Base-by-base conservation (phyloP, 352 stramenopile species). In the Globisporangium cylindrosporum region DNA sequence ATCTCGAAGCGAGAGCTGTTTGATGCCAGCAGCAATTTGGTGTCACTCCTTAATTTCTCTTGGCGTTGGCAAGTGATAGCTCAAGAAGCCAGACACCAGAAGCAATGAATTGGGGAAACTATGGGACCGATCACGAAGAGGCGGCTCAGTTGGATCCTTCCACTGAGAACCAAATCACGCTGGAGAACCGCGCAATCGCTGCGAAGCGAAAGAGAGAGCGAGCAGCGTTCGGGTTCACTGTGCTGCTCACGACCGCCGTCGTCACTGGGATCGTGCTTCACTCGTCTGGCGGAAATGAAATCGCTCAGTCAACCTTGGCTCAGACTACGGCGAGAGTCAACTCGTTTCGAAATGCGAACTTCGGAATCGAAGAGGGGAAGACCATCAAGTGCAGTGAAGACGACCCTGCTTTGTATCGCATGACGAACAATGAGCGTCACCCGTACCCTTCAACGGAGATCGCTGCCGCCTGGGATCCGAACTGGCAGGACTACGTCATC, bases 91-190 rank as follows among this genome's bases (percentile, higher is more conserved):
- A 58, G 25, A 58, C 20, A 32, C 20, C 32, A 18, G 7, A 8
- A 27, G 48, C 32, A 18, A 69, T 72, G 67, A 69, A 61, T 32
- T 69, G 67, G 67, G 54, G 68, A 69, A 43, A 29, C 36, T 72
- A 69, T 48, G 67, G 67, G 34, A 72, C 60, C 20, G 67, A 72
- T 25, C 55, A 53, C 54, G 49, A 72, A 27, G 53, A 64, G 15
- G 14, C 12, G 1, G 61, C 20, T 27, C 62, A 53, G n/a, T 22
- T 67, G 14, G 29, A 24, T 5, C 53, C 55, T 8, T 64, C 64
- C 38, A 59, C 61, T 34, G 61, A 64, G 24, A 49, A 59, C 24
- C 58, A 69, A 56, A 69, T 72, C 43, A 20, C 38, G 3, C 12
- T 36, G 20, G 61, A 72, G 54, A 43, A 36, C 5, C 43, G 61